Conservation (phyloP, 106 monocot genomes). For the Cymbidium sinense region DNA sequence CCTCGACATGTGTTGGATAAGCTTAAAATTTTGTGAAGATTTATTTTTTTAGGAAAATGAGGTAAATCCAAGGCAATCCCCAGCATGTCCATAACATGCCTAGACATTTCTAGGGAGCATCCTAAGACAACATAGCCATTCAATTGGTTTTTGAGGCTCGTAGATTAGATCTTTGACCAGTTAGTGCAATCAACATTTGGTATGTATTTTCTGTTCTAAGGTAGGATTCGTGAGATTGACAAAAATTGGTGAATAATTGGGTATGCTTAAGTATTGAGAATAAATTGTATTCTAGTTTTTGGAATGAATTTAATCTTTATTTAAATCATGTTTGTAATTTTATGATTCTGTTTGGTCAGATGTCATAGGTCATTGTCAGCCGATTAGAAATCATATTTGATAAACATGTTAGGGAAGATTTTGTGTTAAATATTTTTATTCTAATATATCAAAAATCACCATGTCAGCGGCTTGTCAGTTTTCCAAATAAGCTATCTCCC, state of each 20-base stretch:
- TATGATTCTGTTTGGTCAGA: not conserved
- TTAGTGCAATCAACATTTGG: not conserved
- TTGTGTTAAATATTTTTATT: too few relatives aligned
- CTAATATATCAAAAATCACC: too few relatives aligned
- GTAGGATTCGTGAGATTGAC: not conserved
- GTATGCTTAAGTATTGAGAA: not conserved
- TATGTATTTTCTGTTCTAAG: not conserved
- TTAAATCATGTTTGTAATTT: not conserved
- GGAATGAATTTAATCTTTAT: too few relatives aligned
- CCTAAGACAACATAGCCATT: not conserved
- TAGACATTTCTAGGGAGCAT: not conserved
- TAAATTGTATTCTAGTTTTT: too few relatives aligned
- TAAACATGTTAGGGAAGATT: too few relatives aligned
- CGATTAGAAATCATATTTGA: not conserved
- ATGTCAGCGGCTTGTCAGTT: too few relatives aligned
- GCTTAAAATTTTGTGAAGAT: not conserved
- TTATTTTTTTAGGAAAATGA: not conserved
- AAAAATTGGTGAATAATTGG: not conserved
- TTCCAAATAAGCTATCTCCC: too few relatives aligned
- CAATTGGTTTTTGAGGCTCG: not conserved
- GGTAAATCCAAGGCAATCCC: not conserved
- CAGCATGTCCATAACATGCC: not conserved
- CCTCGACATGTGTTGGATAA: not conserved
- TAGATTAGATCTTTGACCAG: too few relatives aligned
- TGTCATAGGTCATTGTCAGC: not conserved